Evolutionary conservation across 257 asterid genomes (phyloP).

Genomic region (Gentiana straminea): DNA sequence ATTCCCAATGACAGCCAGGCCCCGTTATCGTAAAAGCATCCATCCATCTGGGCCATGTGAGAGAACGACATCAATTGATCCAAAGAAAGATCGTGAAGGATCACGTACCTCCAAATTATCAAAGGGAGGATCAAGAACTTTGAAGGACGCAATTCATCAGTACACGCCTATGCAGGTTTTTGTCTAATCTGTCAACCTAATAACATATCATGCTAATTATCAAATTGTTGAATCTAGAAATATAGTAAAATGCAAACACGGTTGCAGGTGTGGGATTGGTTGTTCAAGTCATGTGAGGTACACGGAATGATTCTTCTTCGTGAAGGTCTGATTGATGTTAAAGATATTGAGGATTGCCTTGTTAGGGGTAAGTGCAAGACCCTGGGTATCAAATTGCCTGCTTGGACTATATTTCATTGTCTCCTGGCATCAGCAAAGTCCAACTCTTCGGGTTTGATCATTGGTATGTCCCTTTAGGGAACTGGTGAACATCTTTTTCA

Average conservation of each 20-base stretch:
- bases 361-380: slow-evolving; percentile 64
- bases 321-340: slow-evolving; percentile 54
- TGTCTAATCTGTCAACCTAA: not conserved
- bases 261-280: slow-evolving; percentile 81
- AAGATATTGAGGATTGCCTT: slow-evolving; percentile 62
- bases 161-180: slow-evolving; percentile 71
- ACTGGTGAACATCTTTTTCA: not conserved
- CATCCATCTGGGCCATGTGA: slow-evolving; percentile 25
- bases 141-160: slow-evolving; percentile 52
- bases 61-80: slow-evolving; percentile 29
- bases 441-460: slow-evolving; percentile 48
- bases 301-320: slow-evolving; percentile 55
- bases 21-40: slow-evolving; percentile 51
- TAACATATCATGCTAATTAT: not conserved
- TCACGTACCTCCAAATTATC: slow-evolving; percentile 37
- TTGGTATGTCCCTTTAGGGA: slow-evolving; percentile 32
- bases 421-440: slow-evolving; percentile 63
- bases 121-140: slow-evolving; percentile 65
- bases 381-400: slow-evolving; percentile 70
- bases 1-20: slow-evolving; percentile 70
- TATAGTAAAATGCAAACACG: not conserved
- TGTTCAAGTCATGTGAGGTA: slow-evolving; percentile 67
- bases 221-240: slow-evolving; percentile 1
- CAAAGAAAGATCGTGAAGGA: slow-evolving; percentile 36
- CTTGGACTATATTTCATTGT: slow-evolving; percentile 68